These are phyloP conservation scores for Leccinum broughii DNA, from an alignment of 768 basidiomycete species.

Conservation along the genomic window DNA sequence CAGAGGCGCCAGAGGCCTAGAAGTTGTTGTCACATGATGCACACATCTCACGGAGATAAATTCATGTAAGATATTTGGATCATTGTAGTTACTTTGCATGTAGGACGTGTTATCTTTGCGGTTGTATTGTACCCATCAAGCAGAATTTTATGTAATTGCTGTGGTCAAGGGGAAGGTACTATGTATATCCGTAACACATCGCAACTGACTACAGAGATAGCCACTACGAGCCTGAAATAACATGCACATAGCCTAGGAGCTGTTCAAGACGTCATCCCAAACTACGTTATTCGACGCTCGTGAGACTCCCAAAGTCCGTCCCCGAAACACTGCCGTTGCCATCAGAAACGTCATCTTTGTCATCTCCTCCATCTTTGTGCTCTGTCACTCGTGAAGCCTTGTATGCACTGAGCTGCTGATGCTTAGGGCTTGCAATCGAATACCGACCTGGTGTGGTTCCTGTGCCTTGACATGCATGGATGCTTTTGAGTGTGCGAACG, in stretches of 20 bases:
- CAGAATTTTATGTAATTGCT: background rate
- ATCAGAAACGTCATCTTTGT: slow-evolving; percentile 37
- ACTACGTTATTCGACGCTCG: slow-evolving; percentile 45
- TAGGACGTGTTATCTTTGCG: slow-evolving; percentile 1
- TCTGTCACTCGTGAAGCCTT: slow-evolving; percentile 17
- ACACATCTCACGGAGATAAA: slow-evolving; percentile 7
- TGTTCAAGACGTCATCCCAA: background rate
- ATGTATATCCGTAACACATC: slow-evolving; percentile 3
- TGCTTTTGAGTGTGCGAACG: slow-evolving; percentile 36
- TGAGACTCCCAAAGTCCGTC: slow-evolving; percentile 49
- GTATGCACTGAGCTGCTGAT: slow-evolving; percentile 22
- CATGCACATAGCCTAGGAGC: slow-evolving; percentile 2
- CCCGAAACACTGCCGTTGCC: slow-evolving; percentile 41
- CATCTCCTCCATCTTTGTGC: slow-evolving; percentile 19
- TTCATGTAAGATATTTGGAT: slow-evolving; percentile 9
- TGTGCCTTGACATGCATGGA: slow-evolving; percentile 35
- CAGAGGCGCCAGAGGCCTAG: slow-evolving; percentile 19
- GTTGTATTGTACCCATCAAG: background rate
- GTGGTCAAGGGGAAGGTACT: background rate
- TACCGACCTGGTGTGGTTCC: slow-evolving; percentile 24
- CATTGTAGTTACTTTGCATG: slow-evolving; percentile 11
- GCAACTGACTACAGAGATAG: background rate
- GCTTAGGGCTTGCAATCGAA: slow-evolving; percentile 22
- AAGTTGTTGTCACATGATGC: background rate
- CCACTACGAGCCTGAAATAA: slow-evolving; percentile 1